Evolutionary conservation across 139 green algal species (phyloP).

Genomic region (Chlorella vulgaris): DNA sequence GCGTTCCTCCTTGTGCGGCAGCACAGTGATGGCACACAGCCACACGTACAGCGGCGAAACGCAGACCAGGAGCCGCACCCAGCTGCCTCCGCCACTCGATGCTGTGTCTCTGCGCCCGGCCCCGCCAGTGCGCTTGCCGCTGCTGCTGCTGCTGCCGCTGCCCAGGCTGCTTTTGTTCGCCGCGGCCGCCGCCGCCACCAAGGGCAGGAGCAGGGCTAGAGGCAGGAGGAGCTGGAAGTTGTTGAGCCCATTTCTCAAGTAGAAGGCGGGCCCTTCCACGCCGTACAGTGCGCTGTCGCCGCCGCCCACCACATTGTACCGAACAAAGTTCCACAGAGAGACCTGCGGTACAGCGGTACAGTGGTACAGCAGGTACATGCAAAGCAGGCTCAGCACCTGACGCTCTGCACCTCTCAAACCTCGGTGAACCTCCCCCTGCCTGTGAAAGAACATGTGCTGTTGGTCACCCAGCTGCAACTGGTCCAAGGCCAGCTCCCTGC

Average conservation of each 20-base stretch:
- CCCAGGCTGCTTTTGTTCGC: not conserved
- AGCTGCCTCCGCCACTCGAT: not conserved
- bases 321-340: slow-evolving; percentile 80
- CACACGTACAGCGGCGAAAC: slow-evolving; percentile 70
- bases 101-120: not conserved
- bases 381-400: too few species aligned
- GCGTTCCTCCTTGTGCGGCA: slow-evolving; percentile 89
- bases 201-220: slow-evolving; percentile 51
- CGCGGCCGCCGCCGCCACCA: not conserved
- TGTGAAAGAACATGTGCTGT: not conserved
- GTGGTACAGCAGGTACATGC: too few species aligned
- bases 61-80: slow-evolving; percentile 26
- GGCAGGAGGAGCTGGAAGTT: slow-evolving; percentile 65
- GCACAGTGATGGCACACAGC: slow-evolving; percentile 65
- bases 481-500: too few species aligned
- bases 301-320: slow-evolving; percentile 75
- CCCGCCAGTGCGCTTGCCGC: not conserved
- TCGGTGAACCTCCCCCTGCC: too few species aligned
- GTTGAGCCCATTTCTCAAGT: slow-evolving; percentile 72
- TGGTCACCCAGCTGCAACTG: not conserved
- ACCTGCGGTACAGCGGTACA: slow-evolving; percentile 35
- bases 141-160: not conserved
- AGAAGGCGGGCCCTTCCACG: slow-evolving; percentile 72
- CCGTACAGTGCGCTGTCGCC: slow-evolving; percentile 80
- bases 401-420: too few species aligned